Base-by-base conservation (phyloP, 1,139 yeast species). In the Lodderomyces oxycetoniae region DNA sequence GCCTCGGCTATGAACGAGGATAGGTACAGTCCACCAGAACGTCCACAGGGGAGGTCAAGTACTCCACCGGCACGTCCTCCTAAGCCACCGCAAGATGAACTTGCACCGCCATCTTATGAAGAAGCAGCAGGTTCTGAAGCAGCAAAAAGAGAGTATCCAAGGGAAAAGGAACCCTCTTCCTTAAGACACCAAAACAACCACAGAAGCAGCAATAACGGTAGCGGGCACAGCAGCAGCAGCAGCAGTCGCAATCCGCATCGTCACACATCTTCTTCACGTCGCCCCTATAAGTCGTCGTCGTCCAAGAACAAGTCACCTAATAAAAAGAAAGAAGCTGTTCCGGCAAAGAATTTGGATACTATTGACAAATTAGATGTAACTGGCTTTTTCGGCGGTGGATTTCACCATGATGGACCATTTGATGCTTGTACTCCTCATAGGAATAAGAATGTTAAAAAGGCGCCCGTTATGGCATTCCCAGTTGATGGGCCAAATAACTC, bases 401-500 rank as follows among this genome's bases (percentile, higher is more conserved):
- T 91, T 71, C 98, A 91, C 59, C 98, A 91, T 57, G 98, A 91
- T 59, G 98, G 98, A 10, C 98, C 98, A 12, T 91, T 91, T 57
- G 98, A 91, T 58, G 98, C 98, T 2, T 89, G 97, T 59, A 84
- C 94, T 4, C 97, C 98, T 5, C 95, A 86, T 58, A 79, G 97
- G 57, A 91, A 91, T 62, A 85, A 84, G 61, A 75, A 83, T 53
- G 65, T 64, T 19, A 81, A 78, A 54, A 78, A 77, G 28, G 95
- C 96, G 0, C 98, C 98, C 3, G 96, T 91, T 17, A 70, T 79
- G 65, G 98, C 98, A 1, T 91, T 88, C 70, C 96, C 96, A 2
- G 83, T 74, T 4, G 95, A 89, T 61, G 96, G 97, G 0, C 96
- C 97, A 41, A 91, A 89, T 59, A 86, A 78, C 54, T 75, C 94